These are phyloP conservation scores for Kurtzmaniella cleridarum DNA, from an alignment of 805 yeast genomes.

Conservation along the genomic window DNA sequence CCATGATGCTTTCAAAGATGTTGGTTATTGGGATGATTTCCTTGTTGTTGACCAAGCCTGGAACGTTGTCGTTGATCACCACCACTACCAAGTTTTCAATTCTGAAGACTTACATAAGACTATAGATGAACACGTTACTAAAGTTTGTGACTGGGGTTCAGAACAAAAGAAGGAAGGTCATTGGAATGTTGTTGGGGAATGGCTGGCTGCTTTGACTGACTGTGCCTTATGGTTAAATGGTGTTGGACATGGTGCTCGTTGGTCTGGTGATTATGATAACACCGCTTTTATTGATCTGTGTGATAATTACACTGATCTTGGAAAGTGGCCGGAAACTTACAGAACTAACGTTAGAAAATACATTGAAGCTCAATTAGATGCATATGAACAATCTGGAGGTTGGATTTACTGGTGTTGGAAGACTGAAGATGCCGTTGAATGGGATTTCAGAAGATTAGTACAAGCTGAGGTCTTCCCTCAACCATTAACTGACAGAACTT, in stretches of 20 bases:
- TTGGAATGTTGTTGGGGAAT: conserved; percentile 82
- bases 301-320: conserved; percentile 21
- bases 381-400: conserved; percentile 65
- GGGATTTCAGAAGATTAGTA: conserved; percentile 71
- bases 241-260: conserved; percentile 76
- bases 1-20: conserved; percentile 73
- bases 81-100: conserved; percentile 83
- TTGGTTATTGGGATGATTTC: conserved; percentile 59
- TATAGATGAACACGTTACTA: conserved; percentile 56
- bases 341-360: conserved; percentile 57
- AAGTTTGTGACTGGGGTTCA: conserved; percentile 28
- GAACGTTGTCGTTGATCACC: conserved; percentile 81
- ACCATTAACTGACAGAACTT: conserved; percentile 66
- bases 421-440: conserved; percentile 76
- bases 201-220: conserved; percentile 89
- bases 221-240: conserved; percentile 89
- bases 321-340: conserved; percentile 55
- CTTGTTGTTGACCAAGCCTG: conserved; percentile 34
- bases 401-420: conserved; percentile 96
- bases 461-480: conserved; percentile 67
- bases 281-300: conserved; percentile 58
- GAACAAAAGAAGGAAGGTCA: conserved; percentile 46
- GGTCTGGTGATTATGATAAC: conserved; percentile 52
- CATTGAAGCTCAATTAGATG: conserved; percentile 88
- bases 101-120: conserved; percentile 51